These are phyloP conservation scores for Sherardia arvensis DNA, from an alignment of 257 asterid species.

Conservation along the genomic window DNA sequence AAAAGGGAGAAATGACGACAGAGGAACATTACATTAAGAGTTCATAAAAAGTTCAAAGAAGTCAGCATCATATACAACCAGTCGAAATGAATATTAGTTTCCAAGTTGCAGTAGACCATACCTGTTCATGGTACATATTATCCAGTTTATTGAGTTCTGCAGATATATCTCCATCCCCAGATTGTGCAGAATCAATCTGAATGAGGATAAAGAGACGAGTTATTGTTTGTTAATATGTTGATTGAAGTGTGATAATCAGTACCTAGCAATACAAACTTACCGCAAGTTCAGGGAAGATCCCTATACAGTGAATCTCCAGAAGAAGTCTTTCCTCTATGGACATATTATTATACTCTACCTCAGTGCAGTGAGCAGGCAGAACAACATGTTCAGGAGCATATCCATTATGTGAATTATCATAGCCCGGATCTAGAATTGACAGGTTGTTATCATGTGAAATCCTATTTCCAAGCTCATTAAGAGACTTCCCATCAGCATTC, in stretches of 20 bases:
- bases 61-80: not conserved
- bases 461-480: conserved; percentile 39
- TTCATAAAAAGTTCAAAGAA: not conserved
- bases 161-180: conserved; percentile 53
- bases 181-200: conserved; percentile 44
- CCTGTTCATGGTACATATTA: conserved; percentile 64
- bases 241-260: not conserved
- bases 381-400: conserved; percentile 29
- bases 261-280: conserved; percentile 37
- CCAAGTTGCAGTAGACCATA: conserved; percentile 25
- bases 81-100: not conserved
- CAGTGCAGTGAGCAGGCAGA: conserved; percentile 41
- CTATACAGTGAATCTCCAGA: conserved; percentile 67
- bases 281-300: conserved; percentile 68
- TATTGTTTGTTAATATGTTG: not conserved
- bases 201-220: not conserved
- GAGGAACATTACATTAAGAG: not conserved
- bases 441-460: conserved; percentile 21
- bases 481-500: conserved; percentile 33
- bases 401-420: conserved; percentile 39
- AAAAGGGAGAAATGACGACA: not conserved
- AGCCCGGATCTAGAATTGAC: conserved; percentile 32
- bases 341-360: conserved; percentile 54
- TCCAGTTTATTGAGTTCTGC: conserved; percentile 46
- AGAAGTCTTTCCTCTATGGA: conserved; percentile 63